Percentiles rank a stretch among this genome's conserved stretches.
Evolutionary conservation across 352 stramenopile species (phyloP).

Genomic region (Thalassiosira livingstoniorum): DNA sequence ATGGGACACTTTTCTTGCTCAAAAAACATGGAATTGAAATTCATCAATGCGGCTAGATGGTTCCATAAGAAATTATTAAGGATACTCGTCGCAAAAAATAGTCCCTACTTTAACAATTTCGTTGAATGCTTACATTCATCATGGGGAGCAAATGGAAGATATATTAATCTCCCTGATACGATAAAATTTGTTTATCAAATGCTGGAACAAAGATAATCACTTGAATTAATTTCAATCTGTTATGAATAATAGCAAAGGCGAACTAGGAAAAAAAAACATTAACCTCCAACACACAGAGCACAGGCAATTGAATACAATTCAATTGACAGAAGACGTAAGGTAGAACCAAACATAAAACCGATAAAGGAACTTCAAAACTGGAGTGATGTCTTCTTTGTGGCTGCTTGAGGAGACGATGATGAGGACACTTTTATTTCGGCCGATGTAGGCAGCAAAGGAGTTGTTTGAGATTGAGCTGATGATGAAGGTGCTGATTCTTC

Average conservation of each 20-base stretch:
- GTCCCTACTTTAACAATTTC: too few relatives aligned
- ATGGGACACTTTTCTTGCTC: too few relatives aligned
- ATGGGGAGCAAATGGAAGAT: too few relatives aligned
- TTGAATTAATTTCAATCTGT: background rate
- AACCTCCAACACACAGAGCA: background rate
- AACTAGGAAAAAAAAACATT: background rate
- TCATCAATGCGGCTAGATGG: too few relatives aligned
- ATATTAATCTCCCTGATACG: too few relatives aligned
- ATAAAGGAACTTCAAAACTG: constrained; percentile 46
- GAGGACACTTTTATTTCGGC: constrained; percentile 56
- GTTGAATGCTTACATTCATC: too few relatives aligned
- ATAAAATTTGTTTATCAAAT: background rate
- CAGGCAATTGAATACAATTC: background rate
- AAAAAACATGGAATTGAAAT: too few relatives aligned
- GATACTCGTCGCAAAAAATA: too few relatives aligned
- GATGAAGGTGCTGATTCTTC: constrained; percentile 21
- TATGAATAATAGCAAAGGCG: background rate
- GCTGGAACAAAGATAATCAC: background rate
- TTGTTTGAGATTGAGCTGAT: constrained; percentile 27
- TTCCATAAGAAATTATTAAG: too few relatives aligned
- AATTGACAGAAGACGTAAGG: background rate
- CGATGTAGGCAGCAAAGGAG: constrained; percentile 37
- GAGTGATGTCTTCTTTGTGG: constrained; percentile 47
- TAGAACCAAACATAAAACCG: background rate
- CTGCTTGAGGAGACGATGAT: constrained; percentile 28